Evolutionary conservation across 2,329 filamentous ascomycete genomes (phyloP), one percentile per base, ranked within the genome.

Genomic region (Trichoderma breve): DNA sequence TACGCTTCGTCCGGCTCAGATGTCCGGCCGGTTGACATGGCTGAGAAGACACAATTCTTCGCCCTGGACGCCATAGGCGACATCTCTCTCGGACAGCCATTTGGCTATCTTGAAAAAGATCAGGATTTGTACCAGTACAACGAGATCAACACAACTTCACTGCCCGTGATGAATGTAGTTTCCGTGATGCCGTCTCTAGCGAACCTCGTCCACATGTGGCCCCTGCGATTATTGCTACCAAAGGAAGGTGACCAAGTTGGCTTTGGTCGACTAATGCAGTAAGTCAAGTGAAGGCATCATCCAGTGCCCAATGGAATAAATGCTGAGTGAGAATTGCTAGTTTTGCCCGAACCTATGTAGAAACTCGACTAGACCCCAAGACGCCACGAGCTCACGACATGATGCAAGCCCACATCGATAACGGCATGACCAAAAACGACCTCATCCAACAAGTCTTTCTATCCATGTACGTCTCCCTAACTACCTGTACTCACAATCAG

Each of bases 1-100:
- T 89, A 88, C 69, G 74, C 84, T 9, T 83, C 83, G 4, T 82
- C 75, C 1, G 76, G 80, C 4, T 73, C 71, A 2, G 72, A 80
- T 1, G 80, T 80, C 28, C 75, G 76, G 0, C 80, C 79, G 0
- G 79, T 88, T 71, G 86, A 89, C 74, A 78, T 89, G 57, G 84
- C 84, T 26, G 79, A 81, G 51, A 86, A 86, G 73, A 83, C 84
- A 3, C 84, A 86, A 28, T 87, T 84, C 80, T 86, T 88, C 70
- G 83, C 86, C 1, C 78, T 89, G 0, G 87, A 89, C 71, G 84
- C 86, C 2, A 86, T 89, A 55, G 84, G 84, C 14, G 82, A 87
- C 47, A 78, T 89, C 26, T 85, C 85, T 0, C 84, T 88, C n/a
- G 86, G 86, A 7, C 76, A 82, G 14, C 76, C 86, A 0, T 88